phyloP scores from a whole-genome alignment of 2,329 filamentous ascomycete genomes.

The Penicillium sp. region DNA sequence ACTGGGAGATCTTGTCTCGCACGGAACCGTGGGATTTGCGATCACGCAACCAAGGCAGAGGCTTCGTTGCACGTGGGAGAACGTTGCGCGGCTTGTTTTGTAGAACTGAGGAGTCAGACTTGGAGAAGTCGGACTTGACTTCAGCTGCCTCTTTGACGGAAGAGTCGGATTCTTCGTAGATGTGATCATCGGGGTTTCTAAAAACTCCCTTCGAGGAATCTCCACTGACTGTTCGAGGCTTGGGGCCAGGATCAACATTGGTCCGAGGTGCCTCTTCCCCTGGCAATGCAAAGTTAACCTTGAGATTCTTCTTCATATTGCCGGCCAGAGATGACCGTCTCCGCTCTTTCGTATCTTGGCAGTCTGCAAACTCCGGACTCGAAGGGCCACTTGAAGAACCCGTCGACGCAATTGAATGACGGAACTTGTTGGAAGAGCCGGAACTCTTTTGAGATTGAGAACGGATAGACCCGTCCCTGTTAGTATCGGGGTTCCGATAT shows the following conservation, averaged over 20 bases:
- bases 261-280: slow-evolving; percentile 21
- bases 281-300: slow-evolving; percentile 42
- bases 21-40: slow-evolving; percentile 44
- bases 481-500: slow-evolving; percentile 46
- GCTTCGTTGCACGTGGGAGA: slow-evolving; percentile 48
- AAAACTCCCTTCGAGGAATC: slow-evolving; percentile 52
- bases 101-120: slow-evolving; percentile 48
- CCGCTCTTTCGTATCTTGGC: neutral
- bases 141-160: slow-evolving; percentile 22
- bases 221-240: slow-evolving; percentile 34
- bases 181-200: slow-evolving; percentile 59
- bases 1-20: slow-evolving; percentile 48
- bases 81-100: slow-evolving; percentile 64
- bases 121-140: slow-evolving; percentile 25
- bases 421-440: slow-evolving; percentile 9
- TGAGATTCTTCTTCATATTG: slow-evolving; percentile 35
- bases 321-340: slow-evolving; percentile 25
- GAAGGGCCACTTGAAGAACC: slow-evolving; percentile 19
- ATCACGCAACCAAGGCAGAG: slow-evolving; percentile 38
- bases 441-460: slow-evolving; percentile 34
- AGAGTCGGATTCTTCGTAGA: slow-evolving; percentile 82
- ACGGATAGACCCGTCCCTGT: slow-evolving; percentile 44
- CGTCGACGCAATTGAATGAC: slow-evolving; percentile 18
- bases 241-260: slow-evolving; percentile 14
- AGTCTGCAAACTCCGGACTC: slow-evolving; percentile 18